phyloP scores from a whole-genome alignment of 768 basidiomycete genomes.

The Tulasnella sp. region DNA sequence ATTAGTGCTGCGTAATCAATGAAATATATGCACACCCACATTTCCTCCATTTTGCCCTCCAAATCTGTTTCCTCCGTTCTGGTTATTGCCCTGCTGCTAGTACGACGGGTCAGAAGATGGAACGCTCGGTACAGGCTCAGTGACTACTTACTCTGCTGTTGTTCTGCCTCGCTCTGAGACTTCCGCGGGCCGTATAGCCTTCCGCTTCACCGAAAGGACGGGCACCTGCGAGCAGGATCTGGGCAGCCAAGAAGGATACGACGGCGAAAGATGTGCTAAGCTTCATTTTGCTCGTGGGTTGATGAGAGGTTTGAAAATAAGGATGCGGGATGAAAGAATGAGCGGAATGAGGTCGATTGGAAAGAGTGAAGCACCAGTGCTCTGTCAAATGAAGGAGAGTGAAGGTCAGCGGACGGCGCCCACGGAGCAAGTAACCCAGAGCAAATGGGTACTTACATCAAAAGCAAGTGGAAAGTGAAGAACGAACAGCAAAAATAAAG shows the following conservation, averaged over 20 bases:
- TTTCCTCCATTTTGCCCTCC: conserved; percentile 7
- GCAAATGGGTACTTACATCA: background rate
- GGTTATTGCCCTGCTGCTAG: background rate
- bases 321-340: background rate
- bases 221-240: background rate
- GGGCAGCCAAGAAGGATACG: background rate
- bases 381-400: background rate
- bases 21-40: conserved; percentile 20
- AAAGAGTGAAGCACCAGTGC: conserved; percentile 19
- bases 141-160: background rate
- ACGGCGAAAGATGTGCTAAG: conserved; percentile 6
- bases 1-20: background rate
- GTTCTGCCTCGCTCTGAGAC: background rate
- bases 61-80: conserved; percentile 6
- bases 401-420: background rate
- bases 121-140: no score
- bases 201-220: conserved; percentile 1
- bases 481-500: background rate
- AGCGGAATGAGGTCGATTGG: background rate
- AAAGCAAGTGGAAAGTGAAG: background rate
- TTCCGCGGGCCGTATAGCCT: background rate
- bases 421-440: background rate
- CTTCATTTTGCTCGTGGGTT: conserved; percentile 13
- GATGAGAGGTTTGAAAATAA: background rate
- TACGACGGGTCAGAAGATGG: no score